Percentiles rank a stretch among this genome's conserved stretches.
phyloP scores from a whole-genome alignment of 768 basidiomycete species.

The Trametes gibbosa region DNA sequence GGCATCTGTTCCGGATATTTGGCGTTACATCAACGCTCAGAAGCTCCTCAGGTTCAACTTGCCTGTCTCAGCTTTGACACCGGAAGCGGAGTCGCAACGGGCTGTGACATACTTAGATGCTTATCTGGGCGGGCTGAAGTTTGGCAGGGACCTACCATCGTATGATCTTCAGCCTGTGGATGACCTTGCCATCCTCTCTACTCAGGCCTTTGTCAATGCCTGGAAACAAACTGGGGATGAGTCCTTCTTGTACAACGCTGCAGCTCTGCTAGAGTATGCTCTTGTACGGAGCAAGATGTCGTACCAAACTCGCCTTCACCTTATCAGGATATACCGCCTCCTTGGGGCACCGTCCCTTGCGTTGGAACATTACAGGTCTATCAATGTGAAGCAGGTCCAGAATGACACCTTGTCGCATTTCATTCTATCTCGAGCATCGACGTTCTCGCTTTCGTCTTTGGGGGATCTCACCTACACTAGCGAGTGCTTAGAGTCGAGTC shows the following conservation, averaged over 20 bases:
- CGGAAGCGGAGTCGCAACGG: slow-evolving; percentile 53
- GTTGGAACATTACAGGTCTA: slow-evolving; percentile 72
- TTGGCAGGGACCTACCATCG: slow-evolving; percentile 61
- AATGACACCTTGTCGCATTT: slow-evolving; percentile 88
- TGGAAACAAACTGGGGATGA: slow-evolving; percentile 59
- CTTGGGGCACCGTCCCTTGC: slow-evolving; percentile 73
- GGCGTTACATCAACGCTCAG: slow-evolving; percentile 66
- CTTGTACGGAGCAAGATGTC: slow-evolving; percentile 71
- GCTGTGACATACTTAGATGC: slow-evolving; percentile 52
- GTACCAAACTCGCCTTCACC: slow-evolving; percentile 72
- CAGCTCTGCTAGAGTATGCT: slow-evolving; percentile 68
- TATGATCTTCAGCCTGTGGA: slow-evolving; percentile 89
- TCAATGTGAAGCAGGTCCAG: slow-evolving; percentile 84
- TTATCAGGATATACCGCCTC: slow-evolving; percentile 79
- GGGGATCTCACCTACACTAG: slow-evolving; percentile 75
- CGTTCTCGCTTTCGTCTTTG: slow-evolving; percentile 71
- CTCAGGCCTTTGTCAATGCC: slow-evolving; percentile 59
- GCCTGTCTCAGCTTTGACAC: slow-evolving; percentile 44
- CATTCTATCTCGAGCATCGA: slow-evolving; percentile 70
- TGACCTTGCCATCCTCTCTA: slow-evolving; percentile 76
- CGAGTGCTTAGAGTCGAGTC: slow-evolving; percentile 76
- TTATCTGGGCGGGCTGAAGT: slow-evolving; percentile 65
- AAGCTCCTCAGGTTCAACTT: slow-evolving; percentile 72
- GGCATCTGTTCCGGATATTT: slow-evolving; percentile 55
- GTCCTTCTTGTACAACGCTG: slow-evolving; percentile 60